Evolutionary conservation across 345 rosid genomes (phyloP), one percentile per base, ranked within the genome.

Genomic region (Salix suchowensis): DNA sequence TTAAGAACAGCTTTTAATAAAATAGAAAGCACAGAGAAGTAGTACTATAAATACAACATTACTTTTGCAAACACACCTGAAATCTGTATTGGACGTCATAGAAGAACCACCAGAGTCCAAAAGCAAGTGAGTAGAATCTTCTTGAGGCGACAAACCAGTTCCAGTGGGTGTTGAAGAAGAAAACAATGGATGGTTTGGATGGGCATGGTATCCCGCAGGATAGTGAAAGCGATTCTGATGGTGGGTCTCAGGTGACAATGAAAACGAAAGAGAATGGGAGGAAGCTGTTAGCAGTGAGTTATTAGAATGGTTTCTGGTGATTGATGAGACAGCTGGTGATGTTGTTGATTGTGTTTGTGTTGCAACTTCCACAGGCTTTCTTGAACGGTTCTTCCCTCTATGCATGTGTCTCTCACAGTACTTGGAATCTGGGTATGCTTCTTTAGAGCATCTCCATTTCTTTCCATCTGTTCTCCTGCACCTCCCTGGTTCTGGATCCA

Each of bases 391-490:
- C 79, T 93, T 93, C 86, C 98, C 94, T 84, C 98, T 90, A 36
- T 93, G 98, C 97, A 91, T 93, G 86, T 93, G 98, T 65, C 94
- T 90, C 80, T 93, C 98, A 73, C 98, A 93, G 86, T 93, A 91
- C 83, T 93, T 93, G 60, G 98, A 93, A 79, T 93, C 98, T 39
- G 90, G 93, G 75, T 85, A 93, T 54, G 98, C 97, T 80, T 93
- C 97, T 83, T 91, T 93, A 2, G 98, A 89, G 82, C 98, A 93
- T 73, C 98, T 84, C 98, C 98, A 93, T 87, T 93, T 93, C 85
- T 93, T 93, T n/a, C 98, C 98, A 76, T 93, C 98, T 26, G 98
- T 91, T 88, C 98, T 90, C 78, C 93, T 85, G 76, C 98, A 93
- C 79, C 98, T 88, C 71, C 98, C 97, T 61, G 98, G 98, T 79